These are phyloP conservation scores for Coemansia sp. DNA, from an alignment of 192 early-diverging fungal species.

Conservation along the genomic window DNA sequence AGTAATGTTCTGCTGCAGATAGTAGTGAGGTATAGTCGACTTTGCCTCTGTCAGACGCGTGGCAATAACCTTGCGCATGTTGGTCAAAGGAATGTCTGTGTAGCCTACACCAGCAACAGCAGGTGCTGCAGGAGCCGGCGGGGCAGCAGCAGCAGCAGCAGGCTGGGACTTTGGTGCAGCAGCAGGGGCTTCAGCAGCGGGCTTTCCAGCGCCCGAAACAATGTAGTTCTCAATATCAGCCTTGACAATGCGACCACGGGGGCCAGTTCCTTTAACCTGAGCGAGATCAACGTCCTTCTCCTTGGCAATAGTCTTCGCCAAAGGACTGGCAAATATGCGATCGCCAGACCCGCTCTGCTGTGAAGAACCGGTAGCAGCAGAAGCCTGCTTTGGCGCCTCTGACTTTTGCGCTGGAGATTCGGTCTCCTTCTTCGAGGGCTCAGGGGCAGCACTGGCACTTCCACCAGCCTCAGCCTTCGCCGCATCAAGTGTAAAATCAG, in stretches of 20 bases:
- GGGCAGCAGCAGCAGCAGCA: slow-evolving; percentile 53
- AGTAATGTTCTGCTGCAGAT: slow-evolving; percentile 79
- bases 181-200: slow-evolving; percentile 29
- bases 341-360: slow-evolving; percentile 30
- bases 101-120: slow-evolving; percentile 49
- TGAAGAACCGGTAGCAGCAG: slow-evolving; percentile 9
- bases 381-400: slow-evolving; percentile 18
- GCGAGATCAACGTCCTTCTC: slow-evolving; percentile 78
- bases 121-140: slow-evolving; percentile 20
- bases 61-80: slow-evolving; percentile 82
- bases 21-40: slow-evolving; percentile 72
- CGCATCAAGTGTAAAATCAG: slow-evolving; percentile 68
- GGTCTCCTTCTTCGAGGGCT: slow-evolving; percentile 19
- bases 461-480: slow-evolving; percentile 48
- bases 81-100: slow-evolving; percentile 71
- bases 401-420: slow-evolving; percentile 3
- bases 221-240: slow-evolving; percentile 76
- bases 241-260: slow-evolving; percentile 88
- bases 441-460: slow-evolving; percentile 37
- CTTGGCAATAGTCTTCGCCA: slow-evolving; percentile 83
- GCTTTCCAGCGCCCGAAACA: slow-evolving; percentile 34
- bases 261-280: slow-evolving; percentile 82
- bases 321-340: slow-evolving; percentile 80
- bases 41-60: slow-evolving; percentile 75
- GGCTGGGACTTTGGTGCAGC: slow-evolving; percentile 27